These are phyloP conservation scores for Lactarius evosmus DNA, from an alignment of 768 basidiomycete genomes.

Conservation along the genomic window DNA sequence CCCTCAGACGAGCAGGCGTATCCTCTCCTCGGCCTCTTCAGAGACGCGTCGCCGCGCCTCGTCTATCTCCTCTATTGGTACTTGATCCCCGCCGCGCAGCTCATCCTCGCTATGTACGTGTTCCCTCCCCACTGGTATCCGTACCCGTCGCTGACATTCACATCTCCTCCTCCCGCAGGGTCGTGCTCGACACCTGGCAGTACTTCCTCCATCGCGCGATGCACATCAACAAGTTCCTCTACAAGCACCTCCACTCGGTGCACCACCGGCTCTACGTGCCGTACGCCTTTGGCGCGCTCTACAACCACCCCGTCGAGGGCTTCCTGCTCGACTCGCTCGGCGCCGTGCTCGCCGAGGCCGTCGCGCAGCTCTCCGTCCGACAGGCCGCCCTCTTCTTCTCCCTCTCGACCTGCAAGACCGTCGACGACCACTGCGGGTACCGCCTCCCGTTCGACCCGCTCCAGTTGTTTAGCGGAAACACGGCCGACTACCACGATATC, in stretches of 20 bases:
- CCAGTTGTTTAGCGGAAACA: constrained; percentile 82
- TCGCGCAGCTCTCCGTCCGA: constrained; percentile 67
- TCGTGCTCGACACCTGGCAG: constrained; percentile 96
- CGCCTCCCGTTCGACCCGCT: constrained; percentile 86
- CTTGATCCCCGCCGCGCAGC: constrained; percentile 72
- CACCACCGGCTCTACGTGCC: constrained; percentile 97
- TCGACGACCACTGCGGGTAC: constrained; percentile 96
- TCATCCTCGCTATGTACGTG: constrained; percentile 80
- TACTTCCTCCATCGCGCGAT: constrained; percentile 92
- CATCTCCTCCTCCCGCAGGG: constrained; percentile 45
- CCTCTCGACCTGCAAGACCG: constrained; percentile 85
- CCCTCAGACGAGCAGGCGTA: constrained; percentile 18
- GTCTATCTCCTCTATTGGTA: constrained; percentile 88
- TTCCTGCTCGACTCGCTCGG: constrained; percentile 86
- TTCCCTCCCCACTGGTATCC: neutral
- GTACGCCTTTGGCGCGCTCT: constrained; percentile 93
- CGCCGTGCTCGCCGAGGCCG: constrained; percentile 67
- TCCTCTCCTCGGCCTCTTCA: constrained; percentile 38
- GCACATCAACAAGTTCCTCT: constrained; percentile 89
- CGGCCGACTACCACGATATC: constrained; percentile 96
- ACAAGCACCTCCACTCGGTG: constrained; percentile 87
- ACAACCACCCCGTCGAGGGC: constrained; percentile 96
- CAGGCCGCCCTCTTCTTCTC: constrained; percentile 83
- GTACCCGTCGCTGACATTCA: neutral
- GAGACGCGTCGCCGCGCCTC: constrained; percentile 38